A percentile compares a stretch with the other conserved stretches of the same genome.
phyloP scores from a whole-genome alignment of 2,329 filamentous ascomycete genomes.

The Pseudogymnoascus sp. region DNA sequence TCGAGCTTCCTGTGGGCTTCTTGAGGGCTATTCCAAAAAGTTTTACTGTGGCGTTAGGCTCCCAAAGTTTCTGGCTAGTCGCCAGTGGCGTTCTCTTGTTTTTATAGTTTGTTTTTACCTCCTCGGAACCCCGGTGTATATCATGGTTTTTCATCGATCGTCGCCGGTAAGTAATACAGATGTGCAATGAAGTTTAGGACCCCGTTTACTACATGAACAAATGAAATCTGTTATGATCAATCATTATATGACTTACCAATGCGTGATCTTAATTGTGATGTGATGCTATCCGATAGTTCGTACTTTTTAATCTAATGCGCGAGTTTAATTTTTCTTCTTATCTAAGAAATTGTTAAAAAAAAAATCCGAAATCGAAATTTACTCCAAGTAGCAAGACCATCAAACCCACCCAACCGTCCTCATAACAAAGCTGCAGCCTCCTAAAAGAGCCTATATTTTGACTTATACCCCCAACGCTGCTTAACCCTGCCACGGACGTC shows the following conservation, averaged over 20 bases:
- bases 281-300: not conserved
- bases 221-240: conserved; percentile 5
- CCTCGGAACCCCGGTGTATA: conserved; percentile 6
- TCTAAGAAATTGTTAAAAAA: not conserved
- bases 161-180: conserved; percentile 10
- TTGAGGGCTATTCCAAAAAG: conserved; percentile 22
- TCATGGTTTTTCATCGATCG: conserved; percentile 8
- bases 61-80: conserved; percentile 10
- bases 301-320: not conserved
- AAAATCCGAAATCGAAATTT: not conserved
- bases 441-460: no score
- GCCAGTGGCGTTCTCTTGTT: conserved; percentile 9
- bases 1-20: conserved; percentile 31
- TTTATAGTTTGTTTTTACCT: conserved; percentile 1
- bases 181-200: conserved; percentile 10
- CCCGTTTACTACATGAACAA: not conserved
- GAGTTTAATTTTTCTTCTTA: not conserved
- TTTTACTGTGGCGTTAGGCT: conserved; percentile 13
- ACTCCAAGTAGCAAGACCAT: not conserved
- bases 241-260: not conserved
- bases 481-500: no score
- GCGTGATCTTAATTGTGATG: not conserved
- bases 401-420: not conserved
- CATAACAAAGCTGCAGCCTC: no score
- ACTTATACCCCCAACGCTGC: no score